A percentile compares a stretch with the other conserved stretches of the same genome.
Conservation (phyloP, 257 asterid genomes). For the Przewalskia tangutica region DNA sequence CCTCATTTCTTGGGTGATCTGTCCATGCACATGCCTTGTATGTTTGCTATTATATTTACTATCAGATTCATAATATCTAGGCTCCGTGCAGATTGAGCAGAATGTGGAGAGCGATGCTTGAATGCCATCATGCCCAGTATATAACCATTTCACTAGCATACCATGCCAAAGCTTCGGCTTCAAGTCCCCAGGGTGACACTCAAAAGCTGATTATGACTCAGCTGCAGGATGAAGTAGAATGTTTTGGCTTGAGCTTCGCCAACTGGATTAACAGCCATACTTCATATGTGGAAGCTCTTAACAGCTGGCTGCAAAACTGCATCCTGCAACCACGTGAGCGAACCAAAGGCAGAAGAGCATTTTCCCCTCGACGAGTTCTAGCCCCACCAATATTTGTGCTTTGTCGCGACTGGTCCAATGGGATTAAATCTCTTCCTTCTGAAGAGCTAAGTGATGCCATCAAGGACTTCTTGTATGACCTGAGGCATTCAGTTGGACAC, state of each 20-base stretch:
- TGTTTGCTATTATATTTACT: neutral
- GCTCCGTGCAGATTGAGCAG: constrained; percentile 47
- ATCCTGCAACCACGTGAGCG: constrained; percentile 76
- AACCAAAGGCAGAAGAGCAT: constrained; percentile 55
- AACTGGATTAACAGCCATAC: constrained; percentile 92
- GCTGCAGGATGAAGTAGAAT: constrained; percentile 86
- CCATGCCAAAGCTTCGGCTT: constrained; percentile 50
- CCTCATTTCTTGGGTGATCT: neutral
- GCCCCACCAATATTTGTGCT: constrained; percentile 86
- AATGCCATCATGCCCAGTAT: constrained; percentile 92
- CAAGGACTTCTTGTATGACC: constrained; percentile 43
- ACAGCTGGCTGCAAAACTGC: constrained; percentile 92
- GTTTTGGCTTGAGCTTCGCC: constrained; percentile 83
- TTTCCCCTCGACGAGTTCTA: constrained; percentile 72
- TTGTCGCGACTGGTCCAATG: constrained; percentile 71
- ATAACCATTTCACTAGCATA: constrained; percentile 88
- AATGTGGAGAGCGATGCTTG: constrained; percentile 99
- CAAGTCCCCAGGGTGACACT: constrained; percentile 46
- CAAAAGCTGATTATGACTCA: constrained; percentile 61
- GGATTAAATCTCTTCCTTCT: constrained; percentile 82
- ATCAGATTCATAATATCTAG: neutral
- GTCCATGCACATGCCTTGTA: neutral
- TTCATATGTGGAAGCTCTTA: constrained; percentile 69
- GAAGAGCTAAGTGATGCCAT: constrained; percentile 78
- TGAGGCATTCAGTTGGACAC: constrained; percentile 37